Conservation (phyloP, 805 yeast genomes). For the Grigorovia humatica region DNA sequence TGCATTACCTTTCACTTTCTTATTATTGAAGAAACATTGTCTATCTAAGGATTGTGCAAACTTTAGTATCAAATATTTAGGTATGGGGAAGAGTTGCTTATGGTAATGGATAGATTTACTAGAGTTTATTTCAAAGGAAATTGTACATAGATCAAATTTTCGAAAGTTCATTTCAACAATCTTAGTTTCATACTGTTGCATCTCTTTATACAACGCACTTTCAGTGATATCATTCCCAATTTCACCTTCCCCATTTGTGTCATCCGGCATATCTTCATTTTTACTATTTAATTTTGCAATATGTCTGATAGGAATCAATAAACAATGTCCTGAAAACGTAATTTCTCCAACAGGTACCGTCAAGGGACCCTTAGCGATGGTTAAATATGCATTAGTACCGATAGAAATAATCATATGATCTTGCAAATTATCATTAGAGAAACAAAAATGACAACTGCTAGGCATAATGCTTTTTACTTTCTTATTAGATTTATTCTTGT, state of each 20-base stretch:
- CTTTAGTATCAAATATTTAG: constrained; percentile 32
- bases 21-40: constrained; percentile 38
- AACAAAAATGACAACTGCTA: constrained; percentile 66
- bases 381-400: constrained; percentile 53
- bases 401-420: constrained; percentile 74
- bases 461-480: constrained; percentile 40
- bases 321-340: constrained; percentile 69
- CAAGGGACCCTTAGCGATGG: constrained; percentile 82
- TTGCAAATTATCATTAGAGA: constrained; percentile 67
- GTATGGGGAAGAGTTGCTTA: constrained; percentile 66
- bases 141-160: constrained; percentile 37
- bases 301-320: constrained; percentile 73
- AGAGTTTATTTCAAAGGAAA: constrained; percentile 63
- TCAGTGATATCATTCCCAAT: neutral
- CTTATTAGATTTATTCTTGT: neutral
- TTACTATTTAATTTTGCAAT: constrained; percentile 34
- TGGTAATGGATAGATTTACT: constrained; percentile 62
- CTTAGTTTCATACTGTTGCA: constrained; percentile 36
- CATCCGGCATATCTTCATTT: constrained; percentile 9
- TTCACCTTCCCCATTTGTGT: neutral
- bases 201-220: constrained; percentile 33
- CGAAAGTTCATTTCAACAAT: constrained; percentile 39
- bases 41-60: constrained; percentile 40
- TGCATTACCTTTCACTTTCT: constrained; percentile 35
- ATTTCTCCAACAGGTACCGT: constrained; percentile 40